Base-by-base conservation (phyloP, 106 monocot genomes). In the Amphibolis antarctica region DNA sequence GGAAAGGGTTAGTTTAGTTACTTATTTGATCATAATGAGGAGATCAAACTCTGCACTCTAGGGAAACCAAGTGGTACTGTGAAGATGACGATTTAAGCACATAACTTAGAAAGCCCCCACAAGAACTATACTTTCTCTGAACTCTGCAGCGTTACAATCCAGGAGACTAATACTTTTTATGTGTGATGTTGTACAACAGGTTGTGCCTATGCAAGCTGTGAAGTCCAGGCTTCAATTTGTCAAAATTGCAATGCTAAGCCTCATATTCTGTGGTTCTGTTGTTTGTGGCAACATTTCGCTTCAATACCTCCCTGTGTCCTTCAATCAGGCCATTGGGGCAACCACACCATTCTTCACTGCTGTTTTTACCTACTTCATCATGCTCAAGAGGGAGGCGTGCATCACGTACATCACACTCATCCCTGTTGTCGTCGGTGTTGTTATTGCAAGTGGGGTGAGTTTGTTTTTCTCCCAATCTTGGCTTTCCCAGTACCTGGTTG, bases 281-380 rank as follows among this genome's bases (percentile, higher is more conserved):
- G 73, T 73, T 21, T 42, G 73, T 55, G 66, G 73, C 19, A 73
- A 73, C 19, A 30, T 73, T 30, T 73, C 73, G n/a, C 73, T 73
- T 36, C 55, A 59, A 28, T 73, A 66, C 47, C 73, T 73, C 46
- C 73, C 73, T 21, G 73, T 73, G 7, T 73, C 73, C 1, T 73
- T 73, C 66, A 73, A 73, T 55, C 73, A 73, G 58, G 73, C 73
- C 12, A 36, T 73, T 23, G 73, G 73, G 4, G 73, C 73, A 9
- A 73, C 73, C 46, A 73, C 73, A 4, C 73, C 73, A 20, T 73
- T 73, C 73, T 66, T 73, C 48, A 73, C 73, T 14, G 73, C 66
- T 19, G 55, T 73, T 15, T 73, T 73, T 57, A 65, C 66, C 17
- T 73, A 66, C 36, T 24, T 73, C 25, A 73, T 73, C 58, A 73